Evolutionary conservation across 495 filamentous ascomycete genomes (phyloP).

Genomic region (Trichoderma gamsii): DNA sequence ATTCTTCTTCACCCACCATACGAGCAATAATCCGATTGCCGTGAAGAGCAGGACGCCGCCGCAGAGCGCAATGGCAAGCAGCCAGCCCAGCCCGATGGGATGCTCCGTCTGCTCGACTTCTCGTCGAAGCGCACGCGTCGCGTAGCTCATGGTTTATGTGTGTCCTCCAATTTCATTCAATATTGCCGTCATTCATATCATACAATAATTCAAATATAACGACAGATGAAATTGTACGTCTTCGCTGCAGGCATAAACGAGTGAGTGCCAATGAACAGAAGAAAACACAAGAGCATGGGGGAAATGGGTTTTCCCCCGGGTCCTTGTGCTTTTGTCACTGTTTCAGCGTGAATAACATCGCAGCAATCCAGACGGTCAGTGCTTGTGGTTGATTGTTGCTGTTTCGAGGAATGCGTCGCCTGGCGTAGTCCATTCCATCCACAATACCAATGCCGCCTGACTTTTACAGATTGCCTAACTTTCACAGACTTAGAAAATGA

Average conservation of each 20-base stretch:
- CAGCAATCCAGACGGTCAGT: conserved; percentile 6
- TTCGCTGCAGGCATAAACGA: background rate
- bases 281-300: background rate
- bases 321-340: background rate
- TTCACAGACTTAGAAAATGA: background rate
- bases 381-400: background rate
- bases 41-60: conserved; percentile 16
- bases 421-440: conserved; percentile 13
- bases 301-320: background rate
- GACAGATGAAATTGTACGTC: background rate
- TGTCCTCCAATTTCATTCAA: background rate
- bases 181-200: background rate
- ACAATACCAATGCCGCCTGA: background rate
- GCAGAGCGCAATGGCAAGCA: conserved; percentile 15
- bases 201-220: no score
- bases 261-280: background rate
- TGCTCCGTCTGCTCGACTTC: background rate
- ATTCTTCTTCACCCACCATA: conserved; percentile 12
- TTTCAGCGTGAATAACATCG: background rate
- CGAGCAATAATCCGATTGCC: conserved; percentile 4
- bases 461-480: background rate
- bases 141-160: background rate
- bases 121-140: background rate
- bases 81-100: conserved; percentile 12
- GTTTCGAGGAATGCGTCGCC: conserved; percentile 13